These are phyloP conservation scores for Anthracocystis walkeri DNA, from an alignment of 1,284 basidiomycete species.

Conservation along the genomic window DNA sequence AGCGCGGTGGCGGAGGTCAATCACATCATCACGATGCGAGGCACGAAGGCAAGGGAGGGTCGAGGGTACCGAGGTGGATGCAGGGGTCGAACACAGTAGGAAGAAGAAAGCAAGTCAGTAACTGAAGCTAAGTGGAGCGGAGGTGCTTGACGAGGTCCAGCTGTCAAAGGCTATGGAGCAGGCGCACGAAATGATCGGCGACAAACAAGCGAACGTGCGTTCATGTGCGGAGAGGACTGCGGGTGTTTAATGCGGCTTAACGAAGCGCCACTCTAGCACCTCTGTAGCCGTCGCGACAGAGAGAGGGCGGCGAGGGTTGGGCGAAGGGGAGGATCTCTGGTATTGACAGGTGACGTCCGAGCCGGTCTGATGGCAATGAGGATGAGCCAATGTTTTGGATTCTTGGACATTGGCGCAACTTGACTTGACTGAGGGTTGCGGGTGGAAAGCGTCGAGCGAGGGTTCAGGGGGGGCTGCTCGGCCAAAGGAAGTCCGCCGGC, in stretches of 20 bases:
- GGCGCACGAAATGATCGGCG: constrained; percentile 16
- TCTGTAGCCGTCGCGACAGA: constrained; percentile 6
- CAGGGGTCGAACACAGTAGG: constrained; percentile 3
- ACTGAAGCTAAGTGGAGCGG: neutral
- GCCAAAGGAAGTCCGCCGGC: neutral
- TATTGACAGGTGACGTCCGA: constrained; percentile 11
- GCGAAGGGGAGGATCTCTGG: constrained; percentile 20
- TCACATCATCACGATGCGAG: constrained; percentile 26
- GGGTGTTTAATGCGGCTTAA: constrained; percentile 9
- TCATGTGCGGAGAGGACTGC: constrained; percentile 9
- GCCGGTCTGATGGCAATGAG: neutral
- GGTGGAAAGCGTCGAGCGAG: neutral
- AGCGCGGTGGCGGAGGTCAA: constrained; percentile 5
- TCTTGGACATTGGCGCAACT: constrained; percentile 12
- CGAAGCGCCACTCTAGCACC: constrained; percentile 4
- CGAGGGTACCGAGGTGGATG: constrained; percentile 17
- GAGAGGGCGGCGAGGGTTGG: constrained; percentile 9
- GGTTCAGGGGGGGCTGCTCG: neutral
- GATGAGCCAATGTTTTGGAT: constrained; percentile 2
- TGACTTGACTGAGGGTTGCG: constrained; percentile 29
- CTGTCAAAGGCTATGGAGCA: constrained; percentile 4
- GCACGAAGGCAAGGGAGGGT: constrained; percentile 14
- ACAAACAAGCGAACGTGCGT: constrained; percentile 9
- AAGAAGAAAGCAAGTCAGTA: constrained; percentile 12
- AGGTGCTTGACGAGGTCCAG: constrained; percentile 23